Base-by-base conservation (phyloP, 345 rosid genomes). In the Euphorbia lathyris region DNA sequence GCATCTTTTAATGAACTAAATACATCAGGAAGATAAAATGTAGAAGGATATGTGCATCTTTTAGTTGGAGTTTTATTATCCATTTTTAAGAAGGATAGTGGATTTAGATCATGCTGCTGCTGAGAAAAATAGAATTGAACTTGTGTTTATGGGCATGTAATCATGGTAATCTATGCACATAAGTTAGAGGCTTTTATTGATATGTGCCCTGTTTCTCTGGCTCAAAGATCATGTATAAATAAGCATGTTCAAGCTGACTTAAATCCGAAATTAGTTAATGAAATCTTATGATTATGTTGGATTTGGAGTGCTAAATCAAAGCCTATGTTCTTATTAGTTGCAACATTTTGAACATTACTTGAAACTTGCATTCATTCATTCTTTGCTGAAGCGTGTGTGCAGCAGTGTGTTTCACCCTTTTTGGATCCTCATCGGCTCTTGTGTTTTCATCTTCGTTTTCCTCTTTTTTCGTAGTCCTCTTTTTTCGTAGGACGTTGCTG, bases 401-500 rank as follows among this genome's bases (percentile, higher is more conserved):
- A n/a, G n/a, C n/a, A 40, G 11, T 9, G 10, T 40, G 11, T 40
- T 5, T 40, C 43, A 40, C 43, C 11, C 43, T 40, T 40, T 40
- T 40, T n/a, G 43, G 43, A 9, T 40, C 43, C 43, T 4, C 52
- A 48, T 48, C 36, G 3, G 19, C 5, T 7, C 1, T 10, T 20
- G 32, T 8, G 36, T 26, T 50, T 26, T 34, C 38, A 9, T 36
- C 8, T 63, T 62, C 27, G 23, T 23, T 29, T 20, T 5, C 17
- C n/a, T n/a, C 47, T 25, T 62, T 7, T 10, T 36, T n/a, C n/a
- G n/a, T n/a, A n/a, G n/a, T n/a, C n/a, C 14, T 14, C 38, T 20
- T 16, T 48, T 58, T 60, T 12, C 48, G 70, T 71, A 95, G 97
- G 92, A 83, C 84, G 3, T 68, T 80, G 67, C 75, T 90, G 83